Evolutionary conservation across 2,329 filamentous ascomycete genomes (phyloP).

Genomic region (Aspergillus aculeatinus): DNA sequence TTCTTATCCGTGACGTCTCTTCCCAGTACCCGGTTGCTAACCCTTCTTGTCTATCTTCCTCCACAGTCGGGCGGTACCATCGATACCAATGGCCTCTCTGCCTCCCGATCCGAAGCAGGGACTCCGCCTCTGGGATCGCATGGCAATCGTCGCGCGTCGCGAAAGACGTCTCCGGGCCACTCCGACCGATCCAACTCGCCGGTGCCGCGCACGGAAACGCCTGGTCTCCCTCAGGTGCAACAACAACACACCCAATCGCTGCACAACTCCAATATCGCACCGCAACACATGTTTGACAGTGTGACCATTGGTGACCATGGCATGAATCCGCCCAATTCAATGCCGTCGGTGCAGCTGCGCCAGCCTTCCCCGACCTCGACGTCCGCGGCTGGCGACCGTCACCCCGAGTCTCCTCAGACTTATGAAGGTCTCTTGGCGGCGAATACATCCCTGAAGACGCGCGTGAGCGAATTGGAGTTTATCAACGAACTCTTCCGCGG

Average conservation of each 20-base stretch:
- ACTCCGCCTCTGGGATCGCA: constrained; percentile 57
- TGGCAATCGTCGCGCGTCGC: constrained; percentile 64
- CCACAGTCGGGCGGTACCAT: constrained; percentile 43
- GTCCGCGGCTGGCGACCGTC: constrained; percentile 60
- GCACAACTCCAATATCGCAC: constrained; percentile 65
- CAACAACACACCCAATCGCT: constrained; percentile 58
- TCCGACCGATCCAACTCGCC: constrained; percentile 75
- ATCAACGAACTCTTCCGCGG: constrained; percentile 83
- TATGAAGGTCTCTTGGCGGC: constrained; percentile 77
- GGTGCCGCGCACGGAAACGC: constrained; percentile 75
- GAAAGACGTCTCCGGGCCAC: constrained; percentile 70
- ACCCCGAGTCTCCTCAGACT: constrained; percentile 69
- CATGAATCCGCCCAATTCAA: constrained; percentile 57
- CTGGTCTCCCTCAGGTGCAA: constrained; percentile 55
- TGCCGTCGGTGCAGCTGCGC: constrained; percentile 52
- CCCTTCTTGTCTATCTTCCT: constrained; percentile 11
- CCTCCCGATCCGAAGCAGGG: constrained; percentile 56
- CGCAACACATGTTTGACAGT: constrained; percentile 76
- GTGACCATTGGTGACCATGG: constrained; percentile 66
- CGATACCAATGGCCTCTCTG: constrained; percentile 59
- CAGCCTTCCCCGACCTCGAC: constrained; percentile 61
- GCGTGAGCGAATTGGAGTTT: constrained; percentile 90
- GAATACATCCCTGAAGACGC: constrained; percentile 87
- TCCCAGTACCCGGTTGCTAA: constrained; percentile 28
- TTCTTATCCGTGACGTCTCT: constrained; percentile 15